Conservation (phyloP, 2,329 filamentous ascomycete species). For the Curvularia sp. region DNA sequence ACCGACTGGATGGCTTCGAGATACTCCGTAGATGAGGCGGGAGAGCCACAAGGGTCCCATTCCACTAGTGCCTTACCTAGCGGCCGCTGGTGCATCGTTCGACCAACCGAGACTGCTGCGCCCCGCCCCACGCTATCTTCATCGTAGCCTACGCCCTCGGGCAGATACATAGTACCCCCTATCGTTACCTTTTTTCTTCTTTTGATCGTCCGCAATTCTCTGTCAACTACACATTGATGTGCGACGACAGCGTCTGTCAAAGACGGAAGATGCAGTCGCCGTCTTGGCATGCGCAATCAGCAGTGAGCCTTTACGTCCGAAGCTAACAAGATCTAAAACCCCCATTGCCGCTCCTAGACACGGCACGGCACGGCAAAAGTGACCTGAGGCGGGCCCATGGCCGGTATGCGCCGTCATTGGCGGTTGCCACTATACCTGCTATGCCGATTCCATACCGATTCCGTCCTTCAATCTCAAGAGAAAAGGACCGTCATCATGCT, state of each 20-base stretch:
- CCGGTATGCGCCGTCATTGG: not conserved
- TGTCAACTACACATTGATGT: not conserved
- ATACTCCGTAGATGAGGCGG: constrained; percentile 3
- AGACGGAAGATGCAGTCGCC: not conserved
- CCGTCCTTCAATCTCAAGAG: not conserved
- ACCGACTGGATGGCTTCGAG: constrained; percentile 1
- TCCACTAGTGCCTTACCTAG: constrained; percentile 5
- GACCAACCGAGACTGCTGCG: not conserved
- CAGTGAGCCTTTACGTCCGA: not conserved
- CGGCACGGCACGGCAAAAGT: constrained; percentile 7
- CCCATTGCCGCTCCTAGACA: not conserved
- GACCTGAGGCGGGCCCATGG: not conserved
- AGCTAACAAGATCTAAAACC: constrained; percentile 7
- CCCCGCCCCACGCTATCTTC: too few relatives aligned
- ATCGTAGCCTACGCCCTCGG: too few relatives aligned
- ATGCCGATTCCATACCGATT: constrained; percentile 1
- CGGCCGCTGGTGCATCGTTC: not conserved
- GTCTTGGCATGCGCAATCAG: not conserved
- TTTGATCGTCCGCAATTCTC: too few relatives aligned
- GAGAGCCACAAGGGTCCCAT: constrained; percentile 3
- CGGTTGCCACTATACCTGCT: not conserved
- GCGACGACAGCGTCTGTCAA: not conserved
- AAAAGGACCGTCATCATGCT: not conserved
- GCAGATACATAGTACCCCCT: too few relatives aligned
- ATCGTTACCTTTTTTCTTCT: too few relatives aligned